phyloP scores from a whole-genome alignment of 2,329 filamentous ascomycete species.

The Penicillium sp. region DNA sequence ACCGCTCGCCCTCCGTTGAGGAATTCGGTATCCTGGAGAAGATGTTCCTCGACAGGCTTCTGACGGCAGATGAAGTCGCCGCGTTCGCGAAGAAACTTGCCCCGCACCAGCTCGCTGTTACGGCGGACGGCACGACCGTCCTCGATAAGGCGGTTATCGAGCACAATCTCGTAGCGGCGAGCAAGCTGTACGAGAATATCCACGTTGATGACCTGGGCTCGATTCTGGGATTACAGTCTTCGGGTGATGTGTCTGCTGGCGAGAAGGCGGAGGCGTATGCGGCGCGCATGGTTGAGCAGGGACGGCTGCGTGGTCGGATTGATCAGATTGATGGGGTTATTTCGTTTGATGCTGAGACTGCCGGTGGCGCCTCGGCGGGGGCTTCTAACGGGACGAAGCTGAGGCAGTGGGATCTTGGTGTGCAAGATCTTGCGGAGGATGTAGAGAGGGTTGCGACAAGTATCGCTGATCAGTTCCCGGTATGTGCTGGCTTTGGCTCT shows the following conservation, averaged over 20 bases:
- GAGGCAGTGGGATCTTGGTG: constrained; percentile 83
- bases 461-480: constrained; percentile 77
- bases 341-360: constrained; percentile 73
- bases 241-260: constrained; percentile 46
- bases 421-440: constrained; percentile 81
- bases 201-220: constrained; percentile 70
- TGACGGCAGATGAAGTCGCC: constrained; percentile 77
- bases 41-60: constrained; percentile 88
- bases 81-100: constrained; percentile 77
- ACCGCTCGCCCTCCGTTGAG: constrained; percentile 69
- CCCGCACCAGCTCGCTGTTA: constrained; percentile 86
- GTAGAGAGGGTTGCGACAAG: constrained; percentile 82
- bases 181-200: constrained; percentile 75
- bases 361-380: constrained; percentile 57
- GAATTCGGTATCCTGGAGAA: constrained; percentile 92
- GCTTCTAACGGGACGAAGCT: constrained; percentile 61
- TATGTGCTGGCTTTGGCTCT: constrained; percentile 35
- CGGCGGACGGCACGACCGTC: constrained; percentile 87
- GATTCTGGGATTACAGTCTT: constrained; percentile 68
- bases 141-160: constrained; percentile 91
- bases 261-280: constrained; percentile 88
- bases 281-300: constrained; percentile 93
- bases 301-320: constrained; percentile 79
- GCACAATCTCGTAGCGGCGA: constrained; percentile 88
- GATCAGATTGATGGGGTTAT: constrained; percentile 90